Percentiles rank a stretch among this genome's conserved stretches.
phyloP scores from a whole-genome alignment of 2,329 filamentous ascomycete species.

The Seiridium cupressi region DNA sequence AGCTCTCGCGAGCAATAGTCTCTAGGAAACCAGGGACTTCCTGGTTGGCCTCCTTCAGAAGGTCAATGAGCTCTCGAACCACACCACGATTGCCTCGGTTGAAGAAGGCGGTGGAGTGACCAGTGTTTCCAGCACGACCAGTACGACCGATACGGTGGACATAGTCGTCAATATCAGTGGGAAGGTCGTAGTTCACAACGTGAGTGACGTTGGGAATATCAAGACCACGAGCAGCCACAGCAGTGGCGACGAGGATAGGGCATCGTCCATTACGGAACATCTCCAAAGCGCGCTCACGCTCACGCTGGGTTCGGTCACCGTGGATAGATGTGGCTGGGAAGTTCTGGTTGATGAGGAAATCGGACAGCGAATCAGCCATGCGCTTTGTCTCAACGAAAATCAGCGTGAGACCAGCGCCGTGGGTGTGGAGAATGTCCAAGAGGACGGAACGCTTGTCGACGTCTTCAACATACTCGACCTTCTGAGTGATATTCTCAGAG shows the following conservation, averaged over 20 bases:
- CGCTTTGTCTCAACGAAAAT: slow-evolving; percentile 99
- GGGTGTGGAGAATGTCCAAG: slow-evolving; percentile 94
- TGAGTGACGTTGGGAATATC: slow-evolving; percentile 97
- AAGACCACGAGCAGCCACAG: slow-evolving; percentile 85
- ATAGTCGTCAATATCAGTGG: slow-evolving; percentile 97
- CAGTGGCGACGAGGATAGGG: slow-evolving; percentile 95
- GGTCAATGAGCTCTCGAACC: slow-evolving; percentile 92
- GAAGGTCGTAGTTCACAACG: slow-evolving; percentile 99
- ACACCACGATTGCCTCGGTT: slow-evolving; percentile 99
- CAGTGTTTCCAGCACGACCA: slow-evolving; percentile 97
- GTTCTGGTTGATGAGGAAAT: slow-evolving; percentile 97
- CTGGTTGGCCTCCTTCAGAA: slow-evolving; percentile 98
- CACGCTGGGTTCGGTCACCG: slow-evolving; percentile 96
- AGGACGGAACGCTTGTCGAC: slow-evolving; percentile 96
- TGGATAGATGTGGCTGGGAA: slow-evolving; percentile 99
- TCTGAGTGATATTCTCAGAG: slow-evolving; percentile 99
- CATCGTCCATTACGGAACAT: slow-evolving; percentile 96
- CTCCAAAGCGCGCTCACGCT: slow-evolving; percentile 96
- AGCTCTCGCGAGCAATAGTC: slow-evolving; percentile 93
- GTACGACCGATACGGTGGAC: slow-evolving; percentile 99
- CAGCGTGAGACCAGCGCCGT: slow-evolving; percentile 82
- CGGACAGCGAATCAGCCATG: slow-evolving; percentile 96
- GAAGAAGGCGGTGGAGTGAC: slow-evolving; percentile 98
- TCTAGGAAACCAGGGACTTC: slow-evolving; percentile 93
- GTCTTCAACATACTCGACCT: slow-evolving; percentile 97